A percentile compares a stretch with the other conserved stretches of the same genome.
phyloP scores from a whole-genome alignment of 2,329 filamentous ascomycete genomes.

The Elsinoe batatas region DNA sequence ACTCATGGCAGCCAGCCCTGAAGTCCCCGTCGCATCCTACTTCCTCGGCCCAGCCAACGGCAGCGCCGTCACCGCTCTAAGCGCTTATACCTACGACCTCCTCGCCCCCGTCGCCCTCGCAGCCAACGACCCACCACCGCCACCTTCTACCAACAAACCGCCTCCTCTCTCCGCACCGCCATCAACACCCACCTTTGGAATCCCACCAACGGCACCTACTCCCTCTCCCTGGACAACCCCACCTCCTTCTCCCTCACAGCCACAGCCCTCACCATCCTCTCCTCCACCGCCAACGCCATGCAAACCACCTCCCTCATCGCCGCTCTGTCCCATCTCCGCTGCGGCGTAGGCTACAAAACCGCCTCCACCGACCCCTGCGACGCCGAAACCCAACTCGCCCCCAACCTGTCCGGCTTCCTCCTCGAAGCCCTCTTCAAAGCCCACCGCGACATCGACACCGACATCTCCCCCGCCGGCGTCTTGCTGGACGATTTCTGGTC shows the following conservation, averaged over 20 bases:
- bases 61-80: conserved; percentile 22
- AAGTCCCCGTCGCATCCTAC: background rate
- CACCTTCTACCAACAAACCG: conserved; percentile 17
- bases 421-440: conserved; percentile 30
- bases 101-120: conserved; percentile 25
- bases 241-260: conserved; percentile 28
- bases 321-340: conserved; percentile 24
- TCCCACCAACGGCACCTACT: conserved; percentile 24
- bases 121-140: conserved; percentile 23
- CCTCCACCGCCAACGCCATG: conserved; percentile 26
- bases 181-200: conserved; percentile 31
- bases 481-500: conserved; percentile 34
- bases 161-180: conserved; percentile 19
- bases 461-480: conserved; percentile 17
- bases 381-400: conserved; percentile 24
- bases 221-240: conserved; percentile 18
- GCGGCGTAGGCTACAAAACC: conserved; percentile 31
- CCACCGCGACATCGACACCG: conserved; percentile 14
- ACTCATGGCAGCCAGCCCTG: no score
- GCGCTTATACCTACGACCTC: conserved; percentile 22
- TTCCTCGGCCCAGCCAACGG: conserved; percentile 25
- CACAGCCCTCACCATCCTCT: conserved; percentile 27
- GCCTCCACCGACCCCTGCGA: conserved; percentile 21
- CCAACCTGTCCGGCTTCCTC: conserved; percentile 39
- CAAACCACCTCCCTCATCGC: conserved; percentile 25